Evolutionary conservation across 2,329 filamentous ascomycete genomes (phyloP), one percentile per base, ranked within the genome.

Genomic region (Chrysoporthe puriensis): DNA sequence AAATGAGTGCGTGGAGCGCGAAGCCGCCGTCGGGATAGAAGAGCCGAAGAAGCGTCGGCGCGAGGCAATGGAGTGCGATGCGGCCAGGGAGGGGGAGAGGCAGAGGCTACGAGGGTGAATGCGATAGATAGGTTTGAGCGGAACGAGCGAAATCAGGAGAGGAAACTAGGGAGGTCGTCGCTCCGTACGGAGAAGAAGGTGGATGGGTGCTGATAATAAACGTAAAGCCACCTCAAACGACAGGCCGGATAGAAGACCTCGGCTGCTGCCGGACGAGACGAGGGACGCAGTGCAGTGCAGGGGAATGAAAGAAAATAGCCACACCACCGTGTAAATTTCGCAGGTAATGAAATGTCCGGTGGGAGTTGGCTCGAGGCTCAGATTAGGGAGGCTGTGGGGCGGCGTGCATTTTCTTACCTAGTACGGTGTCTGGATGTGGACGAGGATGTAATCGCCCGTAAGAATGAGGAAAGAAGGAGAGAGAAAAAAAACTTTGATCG

Each of bases 391-490:
- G 59, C 42, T 44, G 59, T 61, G 59, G 59, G 59, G 59, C 59
- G 36, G 43, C 42, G 26, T 26, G 59, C 43, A 61, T 46, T 48
- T 44, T 46, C 59, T 54, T 69, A 69, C 67, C 63, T 66, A 69
- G 67, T 69, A 56, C 57, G 62, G 54, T 26, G 43, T 63, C 57
- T 48, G 63, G 40, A 57, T 36, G 54, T 57, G 32, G 16, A 57
- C 54, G 54, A 57, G 54, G 7, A 57, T 40, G 34, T 54, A 16
- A 21, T 21, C 54, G 34, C 8, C 16, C 54, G 40, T 40, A 32
- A 36, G 16, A 34, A 36, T 18, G 21, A n/a, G 7, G n/a, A 16
- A n/a, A 6, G 14, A 16, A 16, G 2, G 14, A 34, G 16, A 18
- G 18, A n/a, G 7, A 54, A 52, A 32, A 32, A 52, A 54, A 16